Evolutionary conservation across 2,329 filamentous ascomycete species (phyloP).

Genomic region (Phaeosphaeria sp.): DNA sequence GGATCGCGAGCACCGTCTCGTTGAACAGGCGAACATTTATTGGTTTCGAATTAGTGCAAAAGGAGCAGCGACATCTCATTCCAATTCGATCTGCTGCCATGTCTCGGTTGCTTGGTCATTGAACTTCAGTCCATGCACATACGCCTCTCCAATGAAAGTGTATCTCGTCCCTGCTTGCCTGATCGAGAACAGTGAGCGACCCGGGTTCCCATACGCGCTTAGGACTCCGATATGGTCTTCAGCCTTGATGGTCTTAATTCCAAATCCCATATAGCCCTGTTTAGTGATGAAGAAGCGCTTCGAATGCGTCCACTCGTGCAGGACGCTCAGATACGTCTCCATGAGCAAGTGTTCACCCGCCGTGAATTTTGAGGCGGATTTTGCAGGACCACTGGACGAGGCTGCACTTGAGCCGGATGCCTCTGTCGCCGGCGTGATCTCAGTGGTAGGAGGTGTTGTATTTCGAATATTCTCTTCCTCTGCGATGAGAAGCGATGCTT

Average conservation of each 20-base stretch:
- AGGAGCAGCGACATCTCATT: not conserved
- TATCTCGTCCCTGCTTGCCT: not conserved
- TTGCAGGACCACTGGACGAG: not conserved
- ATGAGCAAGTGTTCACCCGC: not conserved
- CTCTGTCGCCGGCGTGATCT: not conserved
- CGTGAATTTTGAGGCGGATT: not conserved
- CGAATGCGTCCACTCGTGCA: not conserved
- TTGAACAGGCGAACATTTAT: not conserved
- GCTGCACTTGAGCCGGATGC: not conserved
- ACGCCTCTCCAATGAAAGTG: not conserved
- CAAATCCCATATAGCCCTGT: not conserved
- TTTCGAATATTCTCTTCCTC: not conserved
- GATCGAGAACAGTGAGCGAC: not conserved
- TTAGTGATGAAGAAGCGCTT: not conserved
- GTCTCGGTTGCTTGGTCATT: not conserved
- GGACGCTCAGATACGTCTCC: not conserved
- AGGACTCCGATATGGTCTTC: not conserved
- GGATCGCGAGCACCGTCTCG: not conserved
- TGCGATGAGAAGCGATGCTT: not conserved
- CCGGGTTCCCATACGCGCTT: not conserved
- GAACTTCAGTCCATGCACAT: not conserved
- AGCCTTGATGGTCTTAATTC: not conserved
- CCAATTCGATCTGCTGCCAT: not conserved
- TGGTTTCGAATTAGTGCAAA: not conserved
- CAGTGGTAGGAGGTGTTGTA: not conserved